Conservation (phyloP, 441 rosid genomes). For the Jatropha multifida region DNA sequence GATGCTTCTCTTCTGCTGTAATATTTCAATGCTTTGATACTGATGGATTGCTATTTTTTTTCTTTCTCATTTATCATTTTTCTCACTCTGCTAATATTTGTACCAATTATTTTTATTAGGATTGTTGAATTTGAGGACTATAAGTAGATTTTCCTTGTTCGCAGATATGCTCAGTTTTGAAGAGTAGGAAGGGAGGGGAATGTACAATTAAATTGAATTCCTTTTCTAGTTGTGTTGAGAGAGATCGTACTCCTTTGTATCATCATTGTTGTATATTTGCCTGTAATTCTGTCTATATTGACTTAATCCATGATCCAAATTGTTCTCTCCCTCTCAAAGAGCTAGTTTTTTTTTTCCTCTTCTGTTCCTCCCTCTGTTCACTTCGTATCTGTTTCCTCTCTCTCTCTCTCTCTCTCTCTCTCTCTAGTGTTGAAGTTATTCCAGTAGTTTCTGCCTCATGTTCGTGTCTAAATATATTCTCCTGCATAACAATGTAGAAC, state of each 20-base stretch:
- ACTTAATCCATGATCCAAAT: slow-evolving; percentile 8
- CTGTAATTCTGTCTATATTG: slow-evolving; percentile 29
- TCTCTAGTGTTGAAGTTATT: neutral
- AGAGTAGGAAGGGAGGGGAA: slow-evolving; percentile 26
- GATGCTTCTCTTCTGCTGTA: slow-evolving; percentile 31
- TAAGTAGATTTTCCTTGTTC: slow-evolving; percentile 21
- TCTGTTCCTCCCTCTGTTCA: neutral
- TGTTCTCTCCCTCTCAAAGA: slow-evolving; percentile 12
- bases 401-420: neutral
- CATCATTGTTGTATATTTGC: slow-evolving; percentile 32
- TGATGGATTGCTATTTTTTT: slow-evolving; percentile 25
- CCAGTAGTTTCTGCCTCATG: too few relatives aligned
- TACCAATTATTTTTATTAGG: slow-evolving; percentile 17
- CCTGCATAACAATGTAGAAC: too few relatives aligned
- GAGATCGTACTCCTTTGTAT: slow-evolving; percentile 5
- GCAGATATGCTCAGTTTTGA: slow-evolving; percentile 32
- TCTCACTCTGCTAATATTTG: slow-evolving; percentile 15
- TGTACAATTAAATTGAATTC: neutral
- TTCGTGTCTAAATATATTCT: too few relatives aligned
- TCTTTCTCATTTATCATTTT: slow-evolving; percentile 2
- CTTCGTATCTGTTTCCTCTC: neutral
- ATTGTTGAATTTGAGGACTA: slow-evolving; percentile 7
- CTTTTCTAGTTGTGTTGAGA: slow-evolving; percentile 12
- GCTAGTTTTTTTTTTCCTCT: neutral
- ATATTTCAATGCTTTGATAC: slow-evolving; percentile 27